Evolutionary conservation across 1,139 yeast genomes (phyloP).

Genomic region (Pichia inconspicua): DNA sequence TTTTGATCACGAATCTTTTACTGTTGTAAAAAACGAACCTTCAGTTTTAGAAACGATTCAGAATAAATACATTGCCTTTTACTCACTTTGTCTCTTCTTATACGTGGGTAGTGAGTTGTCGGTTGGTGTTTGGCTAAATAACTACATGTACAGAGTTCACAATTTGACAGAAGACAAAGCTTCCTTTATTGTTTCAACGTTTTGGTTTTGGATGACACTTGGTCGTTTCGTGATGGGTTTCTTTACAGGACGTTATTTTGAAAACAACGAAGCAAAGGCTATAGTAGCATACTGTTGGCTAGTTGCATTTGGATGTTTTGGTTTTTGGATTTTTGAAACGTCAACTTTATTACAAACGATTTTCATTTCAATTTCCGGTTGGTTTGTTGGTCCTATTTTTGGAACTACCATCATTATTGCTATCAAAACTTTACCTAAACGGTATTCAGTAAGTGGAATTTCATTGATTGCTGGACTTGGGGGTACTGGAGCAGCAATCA

Average conservation of each 20-base stretch:
- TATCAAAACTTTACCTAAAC: constrained; percentile 52
- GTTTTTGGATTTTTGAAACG: constrained; percentile 18
- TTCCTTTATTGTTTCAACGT: constrained; percentile 54
- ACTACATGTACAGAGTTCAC: constrained; percentile 47
- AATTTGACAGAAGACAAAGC: constrained; percentile 37
- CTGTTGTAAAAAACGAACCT: constrained; percentile 8
- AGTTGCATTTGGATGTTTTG: constrained; percentile 18
- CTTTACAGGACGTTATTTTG: constrained; percentile 46
- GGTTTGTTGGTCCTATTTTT: constrained; percentile 72
- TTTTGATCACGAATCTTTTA: not conserved
- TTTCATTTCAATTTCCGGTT: constrained; percentile 50
- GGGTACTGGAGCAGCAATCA: constrained; percentile 70
- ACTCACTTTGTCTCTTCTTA: constrained; percentile 45
- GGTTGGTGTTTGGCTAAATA: constrained; percentile 61
- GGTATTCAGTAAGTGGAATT: constrained; percentile 57
- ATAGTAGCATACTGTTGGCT: constrained; percentile 33
- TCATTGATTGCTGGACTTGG: constrained; percentile 76
- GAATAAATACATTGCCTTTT: constrained; percentile 39
- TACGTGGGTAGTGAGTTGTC: constrained; percentile 66
- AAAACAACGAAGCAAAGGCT: constrained; percentile 43
- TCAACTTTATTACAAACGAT: constrained; percentile 26
- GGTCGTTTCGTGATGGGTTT: constrained; percentile 59
- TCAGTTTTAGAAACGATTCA: constrained; percentile 32
- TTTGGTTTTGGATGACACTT: constrained; percentile 57
- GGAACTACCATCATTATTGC: constrained; percentile 68